Base-by-base conservation (phyloP, 495 filamentous ascomycete genomes). In the Penicillium paradoxum region DNA sequence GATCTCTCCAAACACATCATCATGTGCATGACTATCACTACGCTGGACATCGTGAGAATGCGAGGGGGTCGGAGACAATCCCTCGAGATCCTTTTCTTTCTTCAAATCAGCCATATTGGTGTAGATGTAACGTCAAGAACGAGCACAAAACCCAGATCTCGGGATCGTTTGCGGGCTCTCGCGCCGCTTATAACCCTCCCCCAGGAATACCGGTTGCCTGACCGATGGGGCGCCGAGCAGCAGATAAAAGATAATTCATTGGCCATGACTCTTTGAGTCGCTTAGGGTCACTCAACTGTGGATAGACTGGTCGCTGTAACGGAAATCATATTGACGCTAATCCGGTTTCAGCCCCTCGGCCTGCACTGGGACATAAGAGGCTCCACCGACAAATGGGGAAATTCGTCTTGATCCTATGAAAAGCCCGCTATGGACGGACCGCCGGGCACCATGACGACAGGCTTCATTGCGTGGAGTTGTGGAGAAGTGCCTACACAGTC, bases 1-100 rank as follows among this genome's bases (percentile, higher is more conserved):
- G 15, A 45, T 37, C 8, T 53, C 41, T 34, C 50, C 50, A 45
- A 53, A 53, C 6, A 53, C 50, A 53, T 45, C 50, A 29, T 53
- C 50, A 18, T 53, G 42, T 9, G 21, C 22, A 1, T 21, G 18
- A 13, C 22, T 17, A 8, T 17, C n/a, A 19, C 2, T 39, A 21
- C 10, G 7, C 0, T 24, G 10, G 15, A 37, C 0, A 6, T 48
- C 45, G 11, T 21, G 21, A 1, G 29, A 8, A 32, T 25, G 8
- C 13, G 21, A 42, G 13, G 39, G 1, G n/a, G 39, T 13, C 6
- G 19, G 13, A 39, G 14, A 25, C 4, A 50, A 37, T 15, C 48
- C 36, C n/a, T 50, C 48, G 3, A 50, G 48, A 25, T 50, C 48
- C 24, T 50, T 41, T 15, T 48, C 45, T n/a, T 50, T 41, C 24